Evolutionary conservation across 164 flowering plant genomes (phyloP), one percentile per base, ranked within the genome.

Genomic region (Echeveria elegans): DNA sequence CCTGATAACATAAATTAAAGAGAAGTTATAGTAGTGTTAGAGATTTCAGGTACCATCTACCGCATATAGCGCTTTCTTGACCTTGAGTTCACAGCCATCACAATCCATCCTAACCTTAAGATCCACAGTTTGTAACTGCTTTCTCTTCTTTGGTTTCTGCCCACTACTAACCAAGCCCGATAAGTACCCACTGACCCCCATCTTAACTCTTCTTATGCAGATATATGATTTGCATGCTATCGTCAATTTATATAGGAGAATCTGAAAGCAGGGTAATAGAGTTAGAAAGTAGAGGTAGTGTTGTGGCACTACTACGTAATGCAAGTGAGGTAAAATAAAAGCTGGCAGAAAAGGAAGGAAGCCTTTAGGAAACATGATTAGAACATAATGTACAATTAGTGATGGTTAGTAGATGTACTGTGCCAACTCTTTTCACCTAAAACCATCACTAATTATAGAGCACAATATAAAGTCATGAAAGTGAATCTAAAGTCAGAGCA

Each of bases 61-160:
- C 16, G 89, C 81, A 72, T 84, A 81, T 59, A 87, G 78, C 32
- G 87, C 73, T 7, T 87, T 87, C 75, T 82, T 83, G 77, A 87
- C 92, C 75, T 83, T 85, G 19, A 82, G 86, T 76, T 79, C 92
- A 69, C 92, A 87, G 18, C 92, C 92, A 71, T 87, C 92, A 75
- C 92, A 87, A 70, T 87, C 92, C 88, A 87, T 87, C 63, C 85
- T 78, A 29, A 87, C 84, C 64, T 87, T 87, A 47, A 87, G 83
- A 70, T 87, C 84, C 45, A 87, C 88, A 9, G 88, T 83, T 67
- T 80, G 86, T 2, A 77, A 65, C 61, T 82, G 90, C 77, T 84
- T 84, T 80, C 67, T 80, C 80, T 77, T 82, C 82, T 80, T 82
- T 48, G 77, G 73, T 32, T 74, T 76, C 30, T 79, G 77, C 21